A percentile compares a stretch with the other conserved stretches of the same genome.
Conservation (phyloP, 2,329 filamentous ascomycete species). For the Ophiostoma sp. region DNA sequence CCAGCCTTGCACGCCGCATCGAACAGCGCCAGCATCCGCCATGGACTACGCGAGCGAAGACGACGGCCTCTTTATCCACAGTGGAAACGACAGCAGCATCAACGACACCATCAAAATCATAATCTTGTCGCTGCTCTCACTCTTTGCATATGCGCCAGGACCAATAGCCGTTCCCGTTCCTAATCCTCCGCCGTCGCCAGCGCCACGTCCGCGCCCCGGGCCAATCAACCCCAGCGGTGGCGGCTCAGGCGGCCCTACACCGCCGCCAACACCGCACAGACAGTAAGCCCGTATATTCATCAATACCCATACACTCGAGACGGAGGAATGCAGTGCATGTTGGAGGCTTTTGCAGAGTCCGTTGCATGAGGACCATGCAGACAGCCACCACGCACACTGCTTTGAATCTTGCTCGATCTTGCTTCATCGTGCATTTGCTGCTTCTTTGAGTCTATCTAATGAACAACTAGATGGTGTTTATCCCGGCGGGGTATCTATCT, state of each 20-base stretch:
- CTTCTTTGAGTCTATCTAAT: not conserved
- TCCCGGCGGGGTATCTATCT: not conserved
- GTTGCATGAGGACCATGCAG: not conserved
- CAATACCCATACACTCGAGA: too few species aligned
- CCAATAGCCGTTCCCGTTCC: slow-evolving; percentile 15
- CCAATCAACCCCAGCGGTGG: slow-evolving; percentile 23
- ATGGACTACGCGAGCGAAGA: not conserved
- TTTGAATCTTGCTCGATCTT: too few species aligned
- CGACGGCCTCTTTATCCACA: not conserved
- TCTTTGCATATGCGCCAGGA: not conserved
- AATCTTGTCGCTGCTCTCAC: not conserved
- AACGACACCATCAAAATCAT: not conserved
- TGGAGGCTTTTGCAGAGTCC: not conserved
- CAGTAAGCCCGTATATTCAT: not conserved
- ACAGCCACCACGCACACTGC: not conserved
- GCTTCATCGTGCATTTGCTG: not conserved
- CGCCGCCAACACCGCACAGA: slow-evolving; percentile 23
- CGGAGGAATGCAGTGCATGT: not conserved
- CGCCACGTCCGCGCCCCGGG: slow-evolving; percentile 22
- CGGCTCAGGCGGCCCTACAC: slow-evolving; percentile 24
- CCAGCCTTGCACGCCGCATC: too few species aligned
- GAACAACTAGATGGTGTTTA: not conserved
- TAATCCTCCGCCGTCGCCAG: slow-evolving; percentile 22
- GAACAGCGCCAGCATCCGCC: too few species aligned
- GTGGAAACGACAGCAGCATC: not conserved